phyloP scores from a whole-genome alignment of 225 moss, liverwort and hornwort species.

The Pleurozium schreberi region DNA sequence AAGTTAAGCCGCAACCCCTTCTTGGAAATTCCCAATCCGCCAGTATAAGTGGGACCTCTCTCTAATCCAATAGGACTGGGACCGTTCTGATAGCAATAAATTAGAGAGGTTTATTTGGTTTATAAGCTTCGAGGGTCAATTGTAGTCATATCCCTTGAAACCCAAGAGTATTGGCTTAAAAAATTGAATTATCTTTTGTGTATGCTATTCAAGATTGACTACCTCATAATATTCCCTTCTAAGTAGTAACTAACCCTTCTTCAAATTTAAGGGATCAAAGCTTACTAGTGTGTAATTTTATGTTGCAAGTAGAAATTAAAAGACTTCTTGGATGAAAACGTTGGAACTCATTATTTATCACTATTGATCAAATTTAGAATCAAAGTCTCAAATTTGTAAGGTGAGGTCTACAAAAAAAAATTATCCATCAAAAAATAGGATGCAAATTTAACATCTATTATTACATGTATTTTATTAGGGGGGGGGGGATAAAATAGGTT shows the following conservation, averaged over 20 bases:
- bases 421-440: not conserved
- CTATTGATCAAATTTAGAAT: not conserved
- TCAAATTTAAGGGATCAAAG: not conserved
- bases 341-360: not conserved
- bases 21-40: not conserved
- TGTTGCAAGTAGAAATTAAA: not conserved
- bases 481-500: not conserved
- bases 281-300: accelerated
- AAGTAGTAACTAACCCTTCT: accelerated
- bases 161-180: not conserved
- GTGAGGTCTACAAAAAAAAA: not conserved
- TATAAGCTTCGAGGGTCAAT: no score
- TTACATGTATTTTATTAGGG: not conserved
- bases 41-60: no score
- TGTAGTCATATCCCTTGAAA: no score
- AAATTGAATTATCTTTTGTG: not conserved
- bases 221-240: not conserved
- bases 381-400: not conserved
- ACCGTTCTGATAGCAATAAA: no score
- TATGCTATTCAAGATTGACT: not conserved
- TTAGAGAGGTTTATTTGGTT: no score
- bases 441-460: not conserved
- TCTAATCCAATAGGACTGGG: no score
- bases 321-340: accelerated
- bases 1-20: not conserved